phyloP scores from a whole-genome alignment of 1,284 basidiomycete genomes.

The Puccinia hordei region DNA sequence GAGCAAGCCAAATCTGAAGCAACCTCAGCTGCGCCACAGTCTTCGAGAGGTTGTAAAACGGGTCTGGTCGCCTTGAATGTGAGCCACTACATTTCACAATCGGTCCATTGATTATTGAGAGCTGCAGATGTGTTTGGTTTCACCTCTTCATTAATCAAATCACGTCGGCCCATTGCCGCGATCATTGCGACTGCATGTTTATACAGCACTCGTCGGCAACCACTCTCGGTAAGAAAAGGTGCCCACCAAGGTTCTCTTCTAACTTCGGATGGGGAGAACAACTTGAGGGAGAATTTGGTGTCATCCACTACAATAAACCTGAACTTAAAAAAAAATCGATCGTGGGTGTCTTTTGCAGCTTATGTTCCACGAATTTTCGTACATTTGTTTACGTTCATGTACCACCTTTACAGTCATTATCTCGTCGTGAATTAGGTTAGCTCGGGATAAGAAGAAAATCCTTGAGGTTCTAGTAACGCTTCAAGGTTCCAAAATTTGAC shows the following conservation, averaged over 20 bases:
- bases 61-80: background rate
- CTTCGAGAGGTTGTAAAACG: background rate
- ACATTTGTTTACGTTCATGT: background rate
- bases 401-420: background rate
- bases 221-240: background rate
- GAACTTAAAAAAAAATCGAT: background rate
- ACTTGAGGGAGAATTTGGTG: background rate
- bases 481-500: background rate
- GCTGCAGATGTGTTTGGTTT: background rate
- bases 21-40: conserved; percentile 5
- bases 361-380: background rate
- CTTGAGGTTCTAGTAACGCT: background rate
- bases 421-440: conserved; percentile 8
- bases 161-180: background rate
- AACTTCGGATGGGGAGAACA: background rate
- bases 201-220: background rate
- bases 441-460: background rate
- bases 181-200: background rate
- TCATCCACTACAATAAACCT: background rate
- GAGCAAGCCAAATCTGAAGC: conserved; percentile 7
- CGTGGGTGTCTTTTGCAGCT: background rate
- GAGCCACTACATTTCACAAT: background rate
- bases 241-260: background rate
- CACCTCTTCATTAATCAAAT: background rate
- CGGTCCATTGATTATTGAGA: background rate